Conservation (phyloP, 225 moss, liverwort and hornwort genomes). For the Anthoceros angustus region DNA sequence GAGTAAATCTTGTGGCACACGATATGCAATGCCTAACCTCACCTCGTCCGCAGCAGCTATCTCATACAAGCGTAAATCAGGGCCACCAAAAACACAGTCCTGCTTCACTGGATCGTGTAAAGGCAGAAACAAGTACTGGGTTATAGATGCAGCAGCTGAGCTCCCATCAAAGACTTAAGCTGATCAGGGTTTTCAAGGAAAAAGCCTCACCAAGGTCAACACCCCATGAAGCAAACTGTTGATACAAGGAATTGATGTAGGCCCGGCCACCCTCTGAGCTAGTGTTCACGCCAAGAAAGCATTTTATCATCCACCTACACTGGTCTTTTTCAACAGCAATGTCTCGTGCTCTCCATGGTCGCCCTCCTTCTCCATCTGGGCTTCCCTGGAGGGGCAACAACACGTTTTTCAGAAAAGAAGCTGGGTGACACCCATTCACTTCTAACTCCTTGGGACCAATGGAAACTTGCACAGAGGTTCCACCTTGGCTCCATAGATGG, state of each 20-base stretch:
- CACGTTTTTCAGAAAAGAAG: neutral
- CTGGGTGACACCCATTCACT: no score
- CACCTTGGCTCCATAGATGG: slow-evolving; percentile 3
- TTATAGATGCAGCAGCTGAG: neutral
- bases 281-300: neutral
- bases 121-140: neutral
- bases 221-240: slow-evolving; percentile 3
- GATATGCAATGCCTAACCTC: neutral
- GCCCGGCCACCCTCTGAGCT: neutral
- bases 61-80: neutral
- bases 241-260: neutral
- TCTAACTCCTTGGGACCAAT: no score
- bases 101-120: neutral
- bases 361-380: neutral
- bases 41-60: slow-evolving; percentile 1
- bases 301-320: neutral
- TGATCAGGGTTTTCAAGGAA: neutral
- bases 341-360: neutral
- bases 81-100: slow-evolving; percentile 5
- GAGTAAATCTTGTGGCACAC: neutral
- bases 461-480: no score
- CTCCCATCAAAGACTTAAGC: neutral
- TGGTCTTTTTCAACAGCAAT: slow-evolving; percentile 1
- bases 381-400: neutral
- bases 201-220: neutral